phyloP scores from a whole-genome alignment of 257 asterid genomes.

The Solanum lignicaule region DNA sequence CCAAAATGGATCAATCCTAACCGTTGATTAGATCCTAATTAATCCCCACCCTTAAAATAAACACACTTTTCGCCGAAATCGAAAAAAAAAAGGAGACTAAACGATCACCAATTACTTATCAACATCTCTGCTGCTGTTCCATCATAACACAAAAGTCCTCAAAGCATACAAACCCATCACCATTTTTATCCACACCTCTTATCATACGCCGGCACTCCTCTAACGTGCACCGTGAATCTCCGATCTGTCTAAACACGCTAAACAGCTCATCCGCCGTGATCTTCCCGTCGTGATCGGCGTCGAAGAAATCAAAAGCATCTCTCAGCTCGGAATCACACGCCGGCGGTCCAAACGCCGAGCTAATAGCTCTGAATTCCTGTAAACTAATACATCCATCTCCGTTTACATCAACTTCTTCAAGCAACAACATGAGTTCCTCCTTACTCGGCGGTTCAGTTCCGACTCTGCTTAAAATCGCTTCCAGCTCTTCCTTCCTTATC shows the following conservation, averaged over 20 bases:
- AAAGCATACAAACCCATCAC: slow-evolving; percentile 16
- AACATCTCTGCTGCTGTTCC: slow-evolving; percentile 11
- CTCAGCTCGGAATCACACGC: slow-evolving; percentile 7
- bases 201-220: slow-evolving; percentile 21
- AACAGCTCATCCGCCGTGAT: slow-evolving; percentile 17
- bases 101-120: neutral
- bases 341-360: slow-evolving; percentile 8
- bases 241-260: neutral
- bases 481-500: slow-evolving; percentile 7
- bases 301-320: slow-evolving; percentile 13
- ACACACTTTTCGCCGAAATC: neutral
- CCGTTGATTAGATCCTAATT: neutral
- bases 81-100: neutral
- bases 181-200: slow-evolving; percentile 10
- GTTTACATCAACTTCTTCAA: slow-evolving; percentile 13
- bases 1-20: neutral
- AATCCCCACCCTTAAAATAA: neutral
- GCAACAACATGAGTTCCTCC: slow-evolving; percentile 11
- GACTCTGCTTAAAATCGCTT: slow-evolving; percentile 3
- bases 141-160: slow-evolving; percentile 20
- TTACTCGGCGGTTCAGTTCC: slow-evolving; percentile 3
- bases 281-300: slow-evolving; percentile 15
- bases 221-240: slow-evolving; percentile 11
- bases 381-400: slow-evolving; percentile 19
- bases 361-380: slow-evolving; percentile 12